Conservation (phyloP, 108 stramenopile genomes). For the Stephanodiscus minutulus region DNA sequence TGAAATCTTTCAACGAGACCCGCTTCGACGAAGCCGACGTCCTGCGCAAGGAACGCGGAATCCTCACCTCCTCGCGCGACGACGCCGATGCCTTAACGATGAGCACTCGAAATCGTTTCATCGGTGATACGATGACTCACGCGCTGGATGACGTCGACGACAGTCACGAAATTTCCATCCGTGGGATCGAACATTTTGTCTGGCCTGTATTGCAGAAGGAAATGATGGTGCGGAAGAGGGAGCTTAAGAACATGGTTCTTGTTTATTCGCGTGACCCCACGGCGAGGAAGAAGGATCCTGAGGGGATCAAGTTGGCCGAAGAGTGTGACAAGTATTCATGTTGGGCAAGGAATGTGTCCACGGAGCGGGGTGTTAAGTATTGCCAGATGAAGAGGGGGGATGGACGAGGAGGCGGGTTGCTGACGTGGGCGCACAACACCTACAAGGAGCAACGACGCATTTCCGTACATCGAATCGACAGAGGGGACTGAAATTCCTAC, state of each 20-base stretch:
- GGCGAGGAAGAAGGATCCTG: constrained; percentile 9
- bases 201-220: constrained; percentile 29
- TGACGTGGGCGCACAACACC: neutral
- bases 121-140: constrained; percentile 23
- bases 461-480: neutral
- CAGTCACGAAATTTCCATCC: constrained; percentile 19
- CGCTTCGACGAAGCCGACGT: constrained; percentile 40
- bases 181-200: constrained; percentile 31
- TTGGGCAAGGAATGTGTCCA: constrained; percentile 20
- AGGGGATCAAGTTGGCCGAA: constrained; percentile 22
- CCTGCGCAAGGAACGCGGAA: constrained; percentile 31
- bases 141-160: constrained; percentile 29
- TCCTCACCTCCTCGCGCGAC: constrained; percentile 14
- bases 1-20: constrained; percentile 24
- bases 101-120: constrained; percentile 12
- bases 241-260: constrained; percentile 19
- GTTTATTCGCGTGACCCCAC: constrained; percentile 7
- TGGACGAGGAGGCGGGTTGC: constrained; percentile 14
- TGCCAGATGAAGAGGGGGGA: constrained; percentile 26
- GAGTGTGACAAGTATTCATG: neutral
- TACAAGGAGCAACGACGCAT: too few species aligned
- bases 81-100: constrained; percentile 22
- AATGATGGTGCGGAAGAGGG: constrained; percentile 17
- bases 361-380: constrained; percentile 27
- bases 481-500: neutral